Conservation (phyloP, 108 stramenopile genomes). For the Skeletonema grethae region DNA sequence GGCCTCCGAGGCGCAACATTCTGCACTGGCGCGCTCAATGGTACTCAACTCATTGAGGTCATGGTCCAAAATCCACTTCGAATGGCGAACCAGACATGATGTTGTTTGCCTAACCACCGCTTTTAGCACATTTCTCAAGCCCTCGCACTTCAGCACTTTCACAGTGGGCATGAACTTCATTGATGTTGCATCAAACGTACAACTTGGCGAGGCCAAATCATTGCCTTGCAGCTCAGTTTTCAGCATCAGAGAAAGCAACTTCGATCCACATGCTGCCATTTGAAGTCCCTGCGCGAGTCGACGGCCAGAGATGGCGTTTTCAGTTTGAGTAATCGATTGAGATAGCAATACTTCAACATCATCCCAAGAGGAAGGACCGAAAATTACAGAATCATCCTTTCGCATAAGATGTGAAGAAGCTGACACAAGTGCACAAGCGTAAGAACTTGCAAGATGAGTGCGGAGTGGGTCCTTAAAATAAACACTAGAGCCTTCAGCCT, state of each 20-base stretch:
- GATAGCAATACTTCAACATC: constrained; percentile 37
- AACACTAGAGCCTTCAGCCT: constrained; percentile 40
- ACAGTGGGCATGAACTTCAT: constrained; percentile 39
- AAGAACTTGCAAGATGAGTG: constrained; percentile 43
- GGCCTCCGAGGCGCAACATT: constrained; percentile 34
- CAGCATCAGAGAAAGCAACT: constrained; percentile 38
- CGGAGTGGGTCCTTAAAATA: constrained; percentile 49
- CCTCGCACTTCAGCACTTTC: constrained; percentile 16
- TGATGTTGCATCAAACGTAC: constrained; percentile 13
- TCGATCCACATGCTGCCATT: constrained; percentile 43
- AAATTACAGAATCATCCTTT: constrained; percentile 28
- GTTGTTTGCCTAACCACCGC: constrained; percentile 27
- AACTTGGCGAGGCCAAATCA: constrained; percentile 16
- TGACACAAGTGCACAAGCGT: constrained; percentile 28
- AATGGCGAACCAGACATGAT: constrained; percentile 34
- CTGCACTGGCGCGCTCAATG: constrained; percentile 16
- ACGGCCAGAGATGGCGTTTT: constrained; percentile 31
- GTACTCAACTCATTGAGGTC: constrained; percentile 12
- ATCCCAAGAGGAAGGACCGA: constrained; percentile 45
- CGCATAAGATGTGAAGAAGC: constrained; percentile 31
- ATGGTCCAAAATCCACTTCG: constrained; percentile 33
- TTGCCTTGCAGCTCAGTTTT: constrained; percentile 24
- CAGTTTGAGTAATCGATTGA: constrained; percentile 40
- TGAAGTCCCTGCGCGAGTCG: constrained; percentile 39
- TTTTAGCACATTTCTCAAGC: constrained; percentile 40